Evolutionary conservation across 2,329 filamentous ascomycete genomes (phyloP), one percentile per base, ranked within the genome.

Genomic region (Aspergillus calidoustus): DNA sequence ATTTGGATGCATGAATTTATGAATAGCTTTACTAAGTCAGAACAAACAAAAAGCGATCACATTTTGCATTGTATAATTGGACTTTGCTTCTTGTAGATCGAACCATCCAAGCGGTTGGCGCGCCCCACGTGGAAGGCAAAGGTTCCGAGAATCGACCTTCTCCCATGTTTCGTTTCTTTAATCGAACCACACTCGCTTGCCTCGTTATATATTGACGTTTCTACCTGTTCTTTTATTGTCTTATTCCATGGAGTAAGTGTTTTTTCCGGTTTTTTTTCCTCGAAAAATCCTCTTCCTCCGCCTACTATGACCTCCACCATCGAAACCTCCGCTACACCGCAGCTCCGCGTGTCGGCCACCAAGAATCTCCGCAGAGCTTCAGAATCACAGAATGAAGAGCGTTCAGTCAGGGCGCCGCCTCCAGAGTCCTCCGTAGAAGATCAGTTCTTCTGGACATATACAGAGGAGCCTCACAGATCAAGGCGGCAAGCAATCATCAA

Each of bases 401-500:
- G 63, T 19, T 66, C 71, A 15, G 49, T 65, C 50, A 69, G 70
- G 69, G 69, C 70, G 53, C 61, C 72, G 51, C 73, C 76, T 54
- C 73, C 75, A 38, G 68, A 73, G 34, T 73, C 74, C 43, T 67
- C 72, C 4, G 72, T 76, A 7, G 79, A 80, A 17, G 80, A 88
- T 65, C 85, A 89, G 76, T 98, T 98, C 84, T 97, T 96, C 82
- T 98, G 96, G 95, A 97, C 95, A 46, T 98, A 99, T 76, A 97
- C 95, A 9, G 95, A 99, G 78, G 95, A 99, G 80, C 95, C 95
- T 64, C 95, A 99, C 79, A 88, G 93, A 69, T 95, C 94, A 34
- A 85, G 95, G 69, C 87, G 95, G 60, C 87, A 94, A 70, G 92
- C 93, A 64, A 99, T 99, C 72, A 98, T 99, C 80, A 98, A 97